Conservation (phyloP, 192 early-diverging fungal species). For the Geranomyces variabilis region DNA sequence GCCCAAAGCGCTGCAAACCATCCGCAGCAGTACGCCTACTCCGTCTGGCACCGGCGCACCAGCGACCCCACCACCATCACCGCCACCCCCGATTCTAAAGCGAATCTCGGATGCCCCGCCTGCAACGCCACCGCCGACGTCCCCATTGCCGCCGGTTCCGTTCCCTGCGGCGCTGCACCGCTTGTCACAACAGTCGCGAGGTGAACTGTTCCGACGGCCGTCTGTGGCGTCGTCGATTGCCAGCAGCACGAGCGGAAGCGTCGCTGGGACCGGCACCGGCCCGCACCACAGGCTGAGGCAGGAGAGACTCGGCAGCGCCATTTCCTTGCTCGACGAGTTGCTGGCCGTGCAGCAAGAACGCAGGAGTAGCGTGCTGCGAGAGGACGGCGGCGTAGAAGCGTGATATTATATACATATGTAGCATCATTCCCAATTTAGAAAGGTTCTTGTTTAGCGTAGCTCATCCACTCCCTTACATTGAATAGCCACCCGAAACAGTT, state of each 20-base stretch:
- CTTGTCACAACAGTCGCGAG: background rate
- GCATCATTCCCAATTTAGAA: too few species aligned
- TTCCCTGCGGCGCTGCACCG: background rate
- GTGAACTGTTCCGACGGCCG: background rate
- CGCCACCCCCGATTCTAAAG: slow-evolving; percentile 8
- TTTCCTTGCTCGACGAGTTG: background rate
- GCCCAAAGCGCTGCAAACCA: background rate
- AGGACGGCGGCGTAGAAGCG: too few species aligned
- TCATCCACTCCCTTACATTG: too few species aligned
- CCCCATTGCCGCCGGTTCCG: background rate
- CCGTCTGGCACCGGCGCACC: background rate
- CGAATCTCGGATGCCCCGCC: slow-evolving; percentile 1
- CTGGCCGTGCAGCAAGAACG: background rate
- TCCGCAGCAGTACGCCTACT: background rate
- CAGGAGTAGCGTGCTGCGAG: background rate
- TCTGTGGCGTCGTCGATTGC: background rate
- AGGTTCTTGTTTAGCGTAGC: too few species aligned
- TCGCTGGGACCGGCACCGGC: too few species aligned
- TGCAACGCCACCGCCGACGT: background rate
- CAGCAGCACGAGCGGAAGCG: too few species aligned
- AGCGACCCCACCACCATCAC: slow-evolving; percentile 15
- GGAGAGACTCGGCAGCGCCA: background rate
- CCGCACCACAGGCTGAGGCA: too few species aligned
- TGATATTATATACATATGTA: too few species aligned
- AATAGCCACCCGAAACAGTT: too few species aligned